Conservation (phyloP, 345 rosid species). For the Laguncularia racemosa region DNA sequence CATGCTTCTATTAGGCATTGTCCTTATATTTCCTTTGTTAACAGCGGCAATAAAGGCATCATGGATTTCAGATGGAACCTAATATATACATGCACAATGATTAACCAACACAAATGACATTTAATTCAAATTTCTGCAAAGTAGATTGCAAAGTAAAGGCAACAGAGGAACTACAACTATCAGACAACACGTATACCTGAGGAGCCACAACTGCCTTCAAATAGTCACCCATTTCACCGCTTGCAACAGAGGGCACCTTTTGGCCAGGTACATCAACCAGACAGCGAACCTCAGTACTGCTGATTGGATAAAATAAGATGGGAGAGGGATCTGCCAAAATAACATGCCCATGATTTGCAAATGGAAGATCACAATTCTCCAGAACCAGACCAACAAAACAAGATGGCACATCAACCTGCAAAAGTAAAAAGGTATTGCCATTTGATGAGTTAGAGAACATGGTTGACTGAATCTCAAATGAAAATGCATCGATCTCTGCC, state of each 20-base stretch:
- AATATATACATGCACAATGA: background rate
- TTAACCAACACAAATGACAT: constrained; percentile 1
- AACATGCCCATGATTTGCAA: constrained; percentile 46
- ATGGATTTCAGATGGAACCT: constrained; percentile 35
- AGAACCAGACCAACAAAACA: constrained; percentile 52
- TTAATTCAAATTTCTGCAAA: background rate
- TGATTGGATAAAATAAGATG: constrained; percentile 46
- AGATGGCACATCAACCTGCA: constrained; percentile 59
- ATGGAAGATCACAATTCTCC: constrained; percentile 60
- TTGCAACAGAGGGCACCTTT: constrained; percentile 48
- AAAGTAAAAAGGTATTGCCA: background rate
- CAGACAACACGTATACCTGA: constrained; percentile 23
- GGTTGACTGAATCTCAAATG: no score
- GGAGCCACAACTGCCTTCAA: constrained; percentile 44
- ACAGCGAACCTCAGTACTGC: constrained; percentile 49
- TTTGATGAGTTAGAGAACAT: no score
- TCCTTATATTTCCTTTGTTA: constrained; percentile 38
- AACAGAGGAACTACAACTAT: no score
- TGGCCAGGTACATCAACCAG: constrained; percentile 52
- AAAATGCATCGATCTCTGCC: background rate
- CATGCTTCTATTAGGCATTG: constrained; percentile 59
- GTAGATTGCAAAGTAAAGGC: background rate
- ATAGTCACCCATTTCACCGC: constrained; percentile 46
- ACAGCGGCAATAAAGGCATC: constrained; percentile 34
- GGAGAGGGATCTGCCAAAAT: constrained; percentile 53